A percentile compares a stretch with the other conserved stretches of the same genome.
Conservation (phyloP, 2,329 filamentous ascomycete species). For the Chaetomiaceae sp. region DNA sequence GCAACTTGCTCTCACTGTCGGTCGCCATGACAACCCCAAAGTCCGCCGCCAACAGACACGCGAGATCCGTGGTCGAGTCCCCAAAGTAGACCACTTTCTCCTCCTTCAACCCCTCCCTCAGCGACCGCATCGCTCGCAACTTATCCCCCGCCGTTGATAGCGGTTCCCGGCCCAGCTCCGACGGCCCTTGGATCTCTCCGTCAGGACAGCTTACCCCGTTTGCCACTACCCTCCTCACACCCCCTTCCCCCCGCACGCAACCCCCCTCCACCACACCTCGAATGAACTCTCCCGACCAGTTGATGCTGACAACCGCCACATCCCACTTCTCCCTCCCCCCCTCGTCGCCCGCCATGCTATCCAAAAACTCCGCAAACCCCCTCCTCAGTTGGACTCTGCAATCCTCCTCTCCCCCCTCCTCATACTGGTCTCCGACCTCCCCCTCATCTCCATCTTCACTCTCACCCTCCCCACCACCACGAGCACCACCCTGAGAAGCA, state of each 20-base stretch:
- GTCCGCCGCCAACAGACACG: conserved; percentile 41
- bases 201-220: conserved; percentile 26
- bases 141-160: conserved; percentile 20
- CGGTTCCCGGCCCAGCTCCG: conserved; percentile 15
- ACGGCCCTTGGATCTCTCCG: conserved; percentile 38
- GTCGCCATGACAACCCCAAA: conserved; percentile 43
- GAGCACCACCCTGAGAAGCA: conserved; percentile 34
- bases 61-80: conserved; percentile 51
- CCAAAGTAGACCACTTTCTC: conserved; percentile 47
- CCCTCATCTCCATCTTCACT: conserved; percentile 29
- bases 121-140: conserved; percentile 16
- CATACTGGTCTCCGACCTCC: no score
- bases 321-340: background rate
- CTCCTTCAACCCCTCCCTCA: conserved; percentile 6
- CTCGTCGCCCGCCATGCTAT: background rate
- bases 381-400: conserved; percentile 11
- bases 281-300: conserved; percentile 22
- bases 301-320: conserved; percentile 22
- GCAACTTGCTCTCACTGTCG: conserved; percentile 28
- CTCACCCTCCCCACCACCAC: conserved; percentile 31
- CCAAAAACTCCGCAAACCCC: conserved; percentile 35
- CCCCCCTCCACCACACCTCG: conserved; percentile 15
- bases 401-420: conserved; percentile 21
- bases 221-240: conserved; percentile 10
- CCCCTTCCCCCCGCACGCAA: background rate